These are phyloP conservation scores for Pythium folliculosum DNA, from an alignment of 352 stramenopile species.

Conservation along the genomic window DNA sequence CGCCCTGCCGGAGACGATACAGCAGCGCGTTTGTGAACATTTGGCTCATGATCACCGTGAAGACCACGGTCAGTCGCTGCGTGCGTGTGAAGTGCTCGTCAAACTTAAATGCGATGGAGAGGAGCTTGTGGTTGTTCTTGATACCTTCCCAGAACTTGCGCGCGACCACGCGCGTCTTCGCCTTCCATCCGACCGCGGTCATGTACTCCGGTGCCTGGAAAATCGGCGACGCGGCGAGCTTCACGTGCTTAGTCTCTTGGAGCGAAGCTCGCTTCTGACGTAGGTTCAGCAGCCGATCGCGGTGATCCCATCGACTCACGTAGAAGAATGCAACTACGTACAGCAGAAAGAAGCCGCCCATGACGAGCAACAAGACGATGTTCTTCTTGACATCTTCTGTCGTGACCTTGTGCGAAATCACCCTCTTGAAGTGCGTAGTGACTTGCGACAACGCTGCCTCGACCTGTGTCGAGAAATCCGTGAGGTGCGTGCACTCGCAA, in stretches of 20 bases:
- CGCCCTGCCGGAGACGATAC: constrained; percentile 50
- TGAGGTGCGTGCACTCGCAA: constrained; percentile 74
- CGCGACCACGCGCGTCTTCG: constrained; percentile 43
- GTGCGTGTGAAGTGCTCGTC: constrained; percentile 66
- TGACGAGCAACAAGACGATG: constrained; percentile 48
- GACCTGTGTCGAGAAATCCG: constrained; percentile 71
- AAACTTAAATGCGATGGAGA: constrained; percentile 76
- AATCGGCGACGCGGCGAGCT: constrained; percentile 43
- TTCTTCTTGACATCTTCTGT: constrained; percentile 61
- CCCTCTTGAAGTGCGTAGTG: constrained; percentile 59
- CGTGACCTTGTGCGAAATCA: constrained; percentile 59
- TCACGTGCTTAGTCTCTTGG: constrained; percentile 53
- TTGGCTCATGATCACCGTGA: constrained; percentile 67
- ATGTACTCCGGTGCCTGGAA: constrained; percentile 70
- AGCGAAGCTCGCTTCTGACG: constrained; percentile 38
- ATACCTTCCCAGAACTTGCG: constrained; percentile 48
- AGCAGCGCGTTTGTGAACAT: constrained; percentile 76
- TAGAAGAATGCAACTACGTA: constrained; percentile 61
- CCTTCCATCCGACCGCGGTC: constrained; percentile 43
- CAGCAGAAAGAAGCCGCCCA: constrained; percentile 51
- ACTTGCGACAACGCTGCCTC: constrained; percentile 58
- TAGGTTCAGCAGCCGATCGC: constrained; percentile 39
- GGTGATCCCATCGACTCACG: constrained; percentile 59
- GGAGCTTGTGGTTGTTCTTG: constrained; percentile 68
- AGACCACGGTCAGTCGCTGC: constrained; percentile 67